A percentile compares a stretch with the other conserved stretches of the same genome.
These are phyloP conservation scores for Strobilomyces dryophilus DNA, from an alignment of 768 basidiomycete species.

Conservation along the genomic window DNA sequence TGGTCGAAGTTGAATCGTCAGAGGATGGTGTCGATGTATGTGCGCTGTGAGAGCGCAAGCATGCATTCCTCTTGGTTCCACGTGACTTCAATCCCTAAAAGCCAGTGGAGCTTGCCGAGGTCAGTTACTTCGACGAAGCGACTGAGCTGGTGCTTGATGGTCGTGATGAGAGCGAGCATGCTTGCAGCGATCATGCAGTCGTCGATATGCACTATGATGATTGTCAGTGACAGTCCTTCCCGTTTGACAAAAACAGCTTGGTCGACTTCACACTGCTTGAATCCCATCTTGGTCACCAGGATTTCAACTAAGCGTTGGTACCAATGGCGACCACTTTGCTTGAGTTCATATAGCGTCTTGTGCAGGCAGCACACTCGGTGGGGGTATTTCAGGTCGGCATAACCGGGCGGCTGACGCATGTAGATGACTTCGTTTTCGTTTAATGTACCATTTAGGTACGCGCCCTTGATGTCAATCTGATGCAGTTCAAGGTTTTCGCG, in stretches of 20 bases:
- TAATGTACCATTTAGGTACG: background rate
- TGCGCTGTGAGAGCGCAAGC: background rate
- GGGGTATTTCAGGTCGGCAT: background rate
- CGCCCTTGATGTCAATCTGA: background rate
- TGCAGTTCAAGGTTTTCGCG: background rate
- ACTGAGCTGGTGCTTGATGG: background rate
- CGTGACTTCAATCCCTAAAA: constrained; percentile 1
- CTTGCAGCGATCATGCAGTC: background rate
- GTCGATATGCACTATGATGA: background rate
- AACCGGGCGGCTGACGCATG: background rate
- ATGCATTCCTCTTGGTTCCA: background rate
- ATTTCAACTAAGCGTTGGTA: too few species aligned
- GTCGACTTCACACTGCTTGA: too few species aligned
- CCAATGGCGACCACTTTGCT: too few species aligned
- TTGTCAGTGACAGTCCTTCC: background rate
- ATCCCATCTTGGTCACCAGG: too few species aligned
- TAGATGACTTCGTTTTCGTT: background rate
- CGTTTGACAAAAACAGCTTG: background rate
- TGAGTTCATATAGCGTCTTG: too few species aligned
- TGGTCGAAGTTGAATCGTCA: constrained; percentile 25
- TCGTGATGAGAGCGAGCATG: background rate
- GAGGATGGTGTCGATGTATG: constrained; percentile 33
- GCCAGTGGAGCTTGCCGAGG: too few species aligned
- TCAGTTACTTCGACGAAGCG: too few species aligned
- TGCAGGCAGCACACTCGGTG: too few species aligned